Base-by-base conservation (phyloP, 768 basidiomycete species). In the Boletus speciosus region DNA sequence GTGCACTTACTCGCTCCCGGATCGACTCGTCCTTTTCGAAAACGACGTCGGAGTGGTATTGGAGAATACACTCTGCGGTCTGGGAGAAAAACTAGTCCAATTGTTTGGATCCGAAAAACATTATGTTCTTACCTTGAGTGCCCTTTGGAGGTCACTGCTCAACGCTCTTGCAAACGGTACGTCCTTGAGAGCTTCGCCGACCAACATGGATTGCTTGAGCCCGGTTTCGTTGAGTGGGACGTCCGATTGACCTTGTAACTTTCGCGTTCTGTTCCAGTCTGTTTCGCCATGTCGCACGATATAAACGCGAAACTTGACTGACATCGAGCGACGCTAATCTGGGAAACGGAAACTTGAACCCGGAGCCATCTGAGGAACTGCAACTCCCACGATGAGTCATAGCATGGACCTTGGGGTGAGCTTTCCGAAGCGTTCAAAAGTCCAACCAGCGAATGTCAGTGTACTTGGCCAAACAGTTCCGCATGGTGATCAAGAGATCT, bases 201-300 rank as follows among this genome's bases (percentile, higher is more conserved):
- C 77, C 40, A 32, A 5, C 21, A 39, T 19, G 6, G 36, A 74
- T 68, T 90, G 85, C 47, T 73, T 70, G 44, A 77, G 46, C 8
- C 89, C 88, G 5, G 68, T 69, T n/a, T 74, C 77, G 64, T 90
- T 89, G 61, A 90, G 73, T 48, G 66, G 54, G 5, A 82, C 85
- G 68, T 90, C 83, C 51, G 80, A 62, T 10, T 90, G 88, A 46
- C 88, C 89, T 73, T 90, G 88, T 29, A 87, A 77, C 52, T 85
- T 79, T 14, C 76, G 72, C 10, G 76, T 68, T 51, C 74, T 67
- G 66, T 89, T 89, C 59, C 78, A 81, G 34, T 81, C 76, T 12
- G 88, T 90, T 73, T 90, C 86, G 16, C 86, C 88, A 61, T 90
- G 87, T 37, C 88, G 81, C 42, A 88, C 76, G 54, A 88, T 66